Percentiles rank a stretch among this genome's conserved stretches.
phyloP scores from a whole-genome alignment of 2,329 filamentous ascomycete genomes.

The Purpureocillium takamizusanense region DNA sequence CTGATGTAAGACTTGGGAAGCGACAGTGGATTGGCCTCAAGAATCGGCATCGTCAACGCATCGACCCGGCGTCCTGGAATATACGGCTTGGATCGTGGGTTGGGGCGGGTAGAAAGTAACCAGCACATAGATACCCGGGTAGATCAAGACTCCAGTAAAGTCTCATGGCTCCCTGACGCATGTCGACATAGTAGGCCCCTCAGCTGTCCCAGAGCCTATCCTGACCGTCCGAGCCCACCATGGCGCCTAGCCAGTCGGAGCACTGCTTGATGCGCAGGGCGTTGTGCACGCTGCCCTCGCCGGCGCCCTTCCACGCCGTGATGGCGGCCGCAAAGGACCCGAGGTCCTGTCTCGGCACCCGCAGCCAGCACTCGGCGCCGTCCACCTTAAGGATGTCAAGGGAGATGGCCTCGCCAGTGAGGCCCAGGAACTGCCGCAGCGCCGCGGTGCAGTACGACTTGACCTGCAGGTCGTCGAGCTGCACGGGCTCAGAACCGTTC shows the following conservation, averaged over 20 bases:
- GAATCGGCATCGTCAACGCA: conserved; percentile 10
- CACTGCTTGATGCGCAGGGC: conserved; percentile 46
- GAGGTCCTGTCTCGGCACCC: conserved; percentile 53
- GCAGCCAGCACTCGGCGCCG: conserved; percentile 50
- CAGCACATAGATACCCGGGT: conserved; percentile 10
- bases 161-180: conserved; percentile 3
- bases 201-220: conserved; percentile 36
- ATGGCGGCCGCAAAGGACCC: conserved; percentile 53
- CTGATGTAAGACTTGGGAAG: conserved; percentile 47
- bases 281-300: conserved; percentile 31
- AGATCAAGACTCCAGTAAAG: conserved; percentile 9
- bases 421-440: conserved; percentile 60
- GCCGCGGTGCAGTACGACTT: conserved; percentile 55
- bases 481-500: conserved; percentile 11
- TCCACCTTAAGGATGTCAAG: conserved; percentile 61
- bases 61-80: conserved; percentile 7
- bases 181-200: conserved; percentile 9
- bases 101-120: conserved; percentile 1
- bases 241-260: conserved; percentile 55
- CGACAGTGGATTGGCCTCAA: background rate
- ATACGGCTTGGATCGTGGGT: conserved; percentile 3
- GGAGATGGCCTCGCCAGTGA: conserved; percentile 56
- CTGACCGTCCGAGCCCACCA: conserved; percentile 40
- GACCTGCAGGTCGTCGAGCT: conserved; percentile 53
- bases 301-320: conserved; percentile 51